A percentile compares a stretch with the other conserved stretches of the same genome.
Conservation (phyloP, 139 green algal species). For the Volvox africanus region DNA sequence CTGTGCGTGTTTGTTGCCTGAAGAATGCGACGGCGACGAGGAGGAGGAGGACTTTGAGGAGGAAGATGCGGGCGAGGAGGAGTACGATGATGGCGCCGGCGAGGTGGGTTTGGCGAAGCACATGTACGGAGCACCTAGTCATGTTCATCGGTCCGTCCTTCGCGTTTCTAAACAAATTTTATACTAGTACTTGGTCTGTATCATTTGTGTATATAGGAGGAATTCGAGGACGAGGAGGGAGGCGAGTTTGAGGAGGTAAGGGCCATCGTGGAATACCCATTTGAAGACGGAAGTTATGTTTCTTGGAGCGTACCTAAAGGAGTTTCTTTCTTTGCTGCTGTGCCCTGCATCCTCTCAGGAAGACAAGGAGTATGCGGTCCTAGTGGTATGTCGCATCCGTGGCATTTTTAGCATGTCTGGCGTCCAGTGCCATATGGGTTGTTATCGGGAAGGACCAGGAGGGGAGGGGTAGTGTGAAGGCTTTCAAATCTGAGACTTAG, state of each 20-base stretch:
- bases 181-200: not conserved
- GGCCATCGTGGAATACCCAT: not conserved
- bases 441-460: too few relatives aligned
- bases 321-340: not conserved
- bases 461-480: too few relatives aligned
- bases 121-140: too few relatives aligned
- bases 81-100: conserved; percentile 35
- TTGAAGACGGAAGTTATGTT: not conserved
- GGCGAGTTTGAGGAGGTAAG: conserved; percentile 49
- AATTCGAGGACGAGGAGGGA: conserved; percentile 46
- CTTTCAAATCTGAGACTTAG: too few relatives aligned
- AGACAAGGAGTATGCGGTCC: conserved; percentile 47
- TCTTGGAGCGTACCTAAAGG: not conserved
- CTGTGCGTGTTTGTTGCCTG: not conserved
- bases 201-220: conserved; percentile 8
- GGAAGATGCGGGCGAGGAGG: conserved; percentile 36
- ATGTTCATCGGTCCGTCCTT: too few relatives aligned
- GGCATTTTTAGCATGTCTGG: too few relatives aligned
- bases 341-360: conserved; percentile 9
- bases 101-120: conserved; percentile 43
- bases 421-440: too few relatives aligned
- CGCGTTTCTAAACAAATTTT: too few relatives aligned
- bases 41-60: conserved; percentile 46
- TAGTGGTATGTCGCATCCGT: conserved; percentile 26
- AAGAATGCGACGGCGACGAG: conserved; percentile 46